Conservation (phyloP, 1,284 basidiomycete species). For the Ganoderma lingzhi region DNA sequence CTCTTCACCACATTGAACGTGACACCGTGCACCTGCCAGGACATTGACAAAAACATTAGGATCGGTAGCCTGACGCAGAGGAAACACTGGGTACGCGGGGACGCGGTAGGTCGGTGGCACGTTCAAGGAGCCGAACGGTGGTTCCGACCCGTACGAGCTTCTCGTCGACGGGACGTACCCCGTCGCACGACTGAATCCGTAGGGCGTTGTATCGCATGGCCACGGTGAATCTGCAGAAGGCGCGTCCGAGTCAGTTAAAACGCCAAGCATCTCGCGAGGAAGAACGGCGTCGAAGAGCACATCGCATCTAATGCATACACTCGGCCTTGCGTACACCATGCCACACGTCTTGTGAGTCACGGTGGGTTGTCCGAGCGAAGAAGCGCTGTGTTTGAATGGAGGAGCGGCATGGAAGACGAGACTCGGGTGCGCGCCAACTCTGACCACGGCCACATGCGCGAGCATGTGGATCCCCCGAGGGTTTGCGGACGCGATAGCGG, state of each 20-base stretch:
- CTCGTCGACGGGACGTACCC: neutral
- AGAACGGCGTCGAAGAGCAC: neutral
- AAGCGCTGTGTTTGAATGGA: neutral
- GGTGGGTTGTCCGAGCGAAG: too few species aligned
- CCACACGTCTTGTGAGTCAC: neutral
- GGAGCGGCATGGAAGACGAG: neutral
- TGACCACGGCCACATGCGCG: slow-evolving; percentile 8
- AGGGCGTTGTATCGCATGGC: neutral
- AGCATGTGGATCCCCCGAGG: neutral
- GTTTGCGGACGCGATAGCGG: slow-evolving; percentile 4
- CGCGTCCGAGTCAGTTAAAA: neutral
- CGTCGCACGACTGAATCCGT: neutral
- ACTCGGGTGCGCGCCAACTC: neutral
- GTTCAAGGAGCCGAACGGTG: slow-evolving; percentile 1
- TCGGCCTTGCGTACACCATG: neutral
- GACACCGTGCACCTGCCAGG: neutral
- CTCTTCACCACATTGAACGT: neutral
- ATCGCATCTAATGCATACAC: neutral
- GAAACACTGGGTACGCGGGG: neutral
- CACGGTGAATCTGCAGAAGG: slow-evolving; percentile 5
- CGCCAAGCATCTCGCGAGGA: neutral
- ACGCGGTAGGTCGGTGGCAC: neutral
- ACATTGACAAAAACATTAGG: neutral
- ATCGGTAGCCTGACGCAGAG: neutral
- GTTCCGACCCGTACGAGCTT: neutral